Conservation (phyloP, 331 rosid genomes). For the Cydonia oblonga region DNA sequence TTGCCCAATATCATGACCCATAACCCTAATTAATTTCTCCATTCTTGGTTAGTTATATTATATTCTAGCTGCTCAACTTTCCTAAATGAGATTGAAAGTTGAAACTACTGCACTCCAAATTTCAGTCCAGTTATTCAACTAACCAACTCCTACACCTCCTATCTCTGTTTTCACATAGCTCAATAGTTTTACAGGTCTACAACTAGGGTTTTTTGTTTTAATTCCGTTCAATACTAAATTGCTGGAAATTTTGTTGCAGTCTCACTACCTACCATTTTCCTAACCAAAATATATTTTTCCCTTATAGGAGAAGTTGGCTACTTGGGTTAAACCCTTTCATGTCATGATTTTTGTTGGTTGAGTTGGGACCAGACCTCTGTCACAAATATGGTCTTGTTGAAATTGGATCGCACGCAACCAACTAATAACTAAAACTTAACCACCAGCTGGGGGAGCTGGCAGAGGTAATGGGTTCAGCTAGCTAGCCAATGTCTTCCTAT, state of each 20-base stretch:
- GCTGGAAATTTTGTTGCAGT: background rate
- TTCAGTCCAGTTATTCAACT: background rate
- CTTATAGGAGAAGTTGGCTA: constrained; percentile 5
- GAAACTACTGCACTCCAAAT: background rate
- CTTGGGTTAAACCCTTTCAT: background rate
- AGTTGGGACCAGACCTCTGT: constrained; percentile 13
- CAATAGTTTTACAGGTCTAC: background rate
- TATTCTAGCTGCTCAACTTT: constrained; percentile 11
- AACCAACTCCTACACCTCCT: background rate
- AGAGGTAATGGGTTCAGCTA: background rate
- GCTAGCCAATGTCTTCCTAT: background rate
- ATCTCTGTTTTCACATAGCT: background rate
- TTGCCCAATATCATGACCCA: background rate
- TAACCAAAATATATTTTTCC: constrained; percentile 6
- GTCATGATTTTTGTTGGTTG: constrained; percentile 3
- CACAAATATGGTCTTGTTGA: background rate
- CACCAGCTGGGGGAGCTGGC: background rate
- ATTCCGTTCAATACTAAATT: background rate
- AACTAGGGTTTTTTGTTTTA: background rate
- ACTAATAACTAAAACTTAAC: background rate
- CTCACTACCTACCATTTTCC: constrained; percentile 3
- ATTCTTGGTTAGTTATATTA: background rate
- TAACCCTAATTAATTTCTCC: background rate
- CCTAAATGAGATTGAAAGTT: constrained; percentile 16
- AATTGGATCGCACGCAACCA: background rate